Base-by-base conservation (phyloP, 176 grass and related monocot species). In the Zoysia japonica region DNA sequence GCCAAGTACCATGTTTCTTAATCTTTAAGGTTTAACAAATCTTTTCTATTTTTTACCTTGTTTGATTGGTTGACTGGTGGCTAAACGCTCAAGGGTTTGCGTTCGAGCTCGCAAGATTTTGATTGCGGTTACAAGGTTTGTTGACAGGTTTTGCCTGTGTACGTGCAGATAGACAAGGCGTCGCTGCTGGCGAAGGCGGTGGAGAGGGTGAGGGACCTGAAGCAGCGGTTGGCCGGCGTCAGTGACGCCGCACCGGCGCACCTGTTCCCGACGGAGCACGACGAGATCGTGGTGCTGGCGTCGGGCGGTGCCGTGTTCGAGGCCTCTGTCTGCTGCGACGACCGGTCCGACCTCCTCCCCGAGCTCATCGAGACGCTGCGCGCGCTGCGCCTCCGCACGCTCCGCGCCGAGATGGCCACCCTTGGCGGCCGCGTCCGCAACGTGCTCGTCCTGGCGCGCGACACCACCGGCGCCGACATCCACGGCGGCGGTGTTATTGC, bases 171-270 rank as follows among this genome's bases (percentile, higher is more conserved):
- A 52, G 95, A 98, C 86, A 98, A 98, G 87, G 95, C 95, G 6
- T 90, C 95, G 61, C 70, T 98, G 88, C 92, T 98, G n/a, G 95
- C 95, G 7, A 93, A 98, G 90, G 95, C 91, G 9, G 89, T 98
- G 15, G 91, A 98, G 75, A 85, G 87, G 61, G 95, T 98, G 57
- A 82, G 91, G 2, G 95, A 98, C 70, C 90, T 98, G 69, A 98
- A 94, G 78, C 92, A 93, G 83, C 81, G 89, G 37, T 90, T 87
- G 69, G 83, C 87, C 14, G 82, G 84, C 49, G 90, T 92, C 62
- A 83, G 73, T 3, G 88, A 78, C 28, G 91, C 78, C 37, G 78
- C 83, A 52, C 55, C 77, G 11, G 28, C 83, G 74, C 85, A 86
- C 48, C 79, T 88, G 44, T 89, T 98, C 60, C 95, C 95, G 0